These are phyloP conservation scores for Betula pendula DNA, from an alignment of 306 rosid species.

Conservation along the genomic window DNA sequence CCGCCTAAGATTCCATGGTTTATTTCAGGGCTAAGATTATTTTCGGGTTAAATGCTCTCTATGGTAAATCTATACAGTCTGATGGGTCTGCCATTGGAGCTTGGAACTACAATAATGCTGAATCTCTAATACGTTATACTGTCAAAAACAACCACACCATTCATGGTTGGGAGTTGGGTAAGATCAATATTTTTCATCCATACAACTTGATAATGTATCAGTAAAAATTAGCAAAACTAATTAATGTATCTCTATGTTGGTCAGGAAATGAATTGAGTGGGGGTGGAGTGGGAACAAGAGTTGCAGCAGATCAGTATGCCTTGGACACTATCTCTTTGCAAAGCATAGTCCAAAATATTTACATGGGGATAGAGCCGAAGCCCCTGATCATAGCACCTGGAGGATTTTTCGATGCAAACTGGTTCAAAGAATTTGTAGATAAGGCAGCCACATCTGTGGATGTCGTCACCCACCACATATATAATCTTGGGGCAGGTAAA, in stretches of 20 bases:
- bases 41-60: conserved; percentile 88
- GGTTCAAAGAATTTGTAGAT: conserved; percentile 62
- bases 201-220: too few relatives aligned
- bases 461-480: conserved; percentile 78
- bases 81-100: conserved; percentile 56
- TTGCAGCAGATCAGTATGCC: conserved; percentile 70
- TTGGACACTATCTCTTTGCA: conserved; percentile 54
- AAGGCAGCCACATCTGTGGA: conserved; percentile 48
- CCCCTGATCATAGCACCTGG: conserved; percentile 87
- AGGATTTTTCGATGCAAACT: conserved; percentile 75
- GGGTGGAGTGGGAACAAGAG: conserved; percentile 67
- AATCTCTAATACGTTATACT: conserved; percentile 73
- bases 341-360: conserved; percentile 48
- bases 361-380: conserved; percentile 46
- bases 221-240: too few relatives aligned
- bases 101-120: conserved; percentile 74
- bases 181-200: conserved; percentile 35
- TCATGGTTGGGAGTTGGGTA: conserved; percentile 97
- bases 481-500: conserved; percentile 92
- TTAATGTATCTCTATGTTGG: background rate
- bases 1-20: conserved; percentile 25
- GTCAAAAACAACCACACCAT: conserved; percentile 63
- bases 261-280: conserved; percentile 91
- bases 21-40: conserved; percentile 73
- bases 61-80: conserved; percentile 43